Percentiles rank a stretch among this genome's conserved stretches.
These are phyloP conservation scores for Kazachstania psychrophila DNA, from an alignment of 805 yeast genomes.

Conservation along the genomic window DNA sequence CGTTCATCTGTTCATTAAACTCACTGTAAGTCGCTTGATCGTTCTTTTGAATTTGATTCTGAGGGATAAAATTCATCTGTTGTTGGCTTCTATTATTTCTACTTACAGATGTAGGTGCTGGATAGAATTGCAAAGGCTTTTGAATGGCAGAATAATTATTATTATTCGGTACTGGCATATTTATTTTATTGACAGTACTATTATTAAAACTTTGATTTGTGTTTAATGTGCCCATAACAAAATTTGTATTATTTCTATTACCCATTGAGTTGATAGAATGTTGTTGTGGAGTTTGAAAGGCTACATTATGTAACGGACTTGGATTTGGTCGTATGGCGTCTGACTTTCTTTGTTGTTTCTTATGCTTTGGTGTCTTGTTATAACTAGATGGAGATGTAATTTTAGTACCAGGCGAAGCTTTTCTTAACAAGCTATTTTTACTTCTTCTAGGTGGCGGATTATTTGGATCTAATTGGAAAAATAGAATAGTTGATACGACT, in stretches of 20 bases:
- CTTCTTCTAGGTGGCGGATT: constrained; percentile 37
- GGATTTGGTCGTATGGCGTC: constrained; percentile 17
- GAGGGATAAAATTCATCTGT: constrained; percentile 3
- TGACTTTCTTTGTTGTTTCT: constrained; percentile 8
- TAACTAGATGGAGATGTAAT: constrained; percentile 29
- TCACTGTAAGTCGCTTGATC: too few relatives aligned
- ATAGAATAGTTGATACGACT: constrained; percentile 42
- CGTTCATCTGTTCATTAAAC: neutral
- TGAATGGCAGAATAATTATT: constrained; percentile 23
- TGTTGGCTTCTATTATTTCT: neutral
- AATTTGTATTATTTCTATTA: neutral
- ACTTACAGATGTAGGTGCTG: constrained; percentile 18
- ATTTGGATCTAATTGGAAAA: constrained; percentile 41
- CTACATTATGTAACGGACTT: constrained; percentile 27
- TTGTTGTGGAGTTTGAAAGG: constrained; percentile 29
- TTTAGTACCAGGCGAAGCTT: constrained; percentile 25
- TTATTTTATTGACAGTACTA: too few relatives aligned
- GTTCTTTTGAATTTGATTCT: neutral
- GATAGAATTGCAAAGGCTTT: constrained; percentile 28
- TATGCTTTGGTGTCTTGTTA: constrained; percentile 28
- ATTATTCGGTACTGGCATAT: neutral
- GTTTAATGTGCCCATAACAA: too few relatives aligned
- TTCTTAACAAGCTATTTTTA: constrained; percentile 28
- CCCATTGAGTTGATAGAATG: constrained; percentile 3
- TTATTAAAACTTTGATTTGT: too few relatives aligned